Evolutionary conservation across 768 basidiomycete species (phyloP).

Genomic region (Lentinus tigrinus): DNA sequence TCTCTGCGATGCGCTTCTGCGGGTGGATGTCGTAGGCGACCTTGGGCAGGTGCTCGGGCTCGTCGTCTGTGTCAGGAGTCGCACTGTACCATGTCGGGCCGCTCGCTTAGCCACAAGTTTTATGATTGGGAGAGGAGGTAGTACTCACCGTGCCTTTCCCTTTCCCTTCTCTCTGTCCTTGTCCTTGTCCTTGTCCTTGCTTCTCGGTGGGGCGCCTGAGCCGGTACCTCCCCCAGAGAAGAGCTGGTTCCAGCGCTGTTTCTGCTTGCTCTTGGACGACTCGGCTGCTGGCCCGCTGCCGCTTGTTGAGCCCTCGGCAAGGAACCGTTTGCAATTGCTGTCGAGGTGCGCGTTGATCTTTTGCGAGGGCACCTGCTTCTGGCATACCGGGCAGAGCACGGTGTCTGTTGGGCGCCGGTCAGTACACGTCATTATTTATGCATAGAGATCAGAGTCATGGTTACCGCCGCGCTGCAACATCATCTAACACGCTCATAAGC

Average conservation of each 20-base stretch:
- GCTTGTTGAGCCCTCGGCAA: conserved; percentile 20
- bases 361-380: conserved; percentile 40
- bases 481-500: no score
- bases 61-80: conserved; percentile 30
- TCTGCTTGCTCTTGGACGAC: conserved; percentile 37
- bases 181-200: conserved; percentile 11
- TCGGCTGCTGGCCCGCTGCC: conserved; percentile 14
- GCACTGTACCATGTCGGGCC: conserved; percentile 12
- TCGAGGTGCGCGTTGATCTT: conserved; percentile 70
- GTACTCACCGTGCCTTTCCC: conserved; percentile 11
- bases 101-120: not conserved
- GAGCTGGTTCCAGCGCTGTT: conserved; percentile 25
- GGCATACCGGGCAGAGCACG: conserved; percentile 66
- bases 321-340: conserved; percentile 43
- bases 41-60: conserved; percentile 55
- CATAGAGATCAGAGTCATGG: not conserved
- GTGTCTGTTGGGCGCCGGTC: conserved; percentile 9
- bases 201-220: conserved; percentile 8
- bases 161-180: conserved; percentile 14
- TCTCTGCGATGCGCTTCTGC: conserved; percentile 57
- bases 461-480: no score
- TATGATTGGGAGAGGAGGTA: not conserved
- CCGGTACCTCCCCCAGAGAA: conserved; percentile 7
- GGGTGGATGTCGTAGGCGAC: conserved; percentile 64
- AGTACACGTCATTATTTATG: not conserved